A percentile compares a stretch with the other conserved stretches of the same genome.
These are phyloP conservation scores for Phytophthora boehmeriae DNA, from an alignment of 352 stramenopile genomes.

Conservation along the genomic window DNA sequence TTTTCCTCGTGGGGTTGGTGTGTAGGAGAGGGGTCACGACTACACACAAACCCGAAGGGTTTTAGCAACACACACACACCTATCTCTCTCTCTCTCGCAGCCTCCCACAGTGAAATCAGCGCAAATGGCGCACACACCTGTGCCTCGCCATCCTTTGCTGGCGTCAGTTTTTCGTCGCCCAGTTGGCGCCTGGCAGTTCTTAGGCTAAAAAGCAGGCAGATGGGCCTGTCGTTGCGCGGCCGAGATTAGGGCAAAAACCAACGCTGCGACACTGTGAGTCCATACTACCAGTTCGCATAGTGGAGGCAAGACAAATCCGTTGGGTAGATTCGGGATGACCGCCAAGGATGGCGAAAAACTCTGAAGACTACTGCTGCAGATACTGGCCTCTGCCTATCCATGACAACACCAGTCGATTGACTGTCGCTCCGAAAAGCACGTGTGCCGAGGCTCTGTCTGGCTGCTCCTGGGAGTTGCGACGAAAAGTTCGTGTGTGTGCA, in stretches of 20 bases:
- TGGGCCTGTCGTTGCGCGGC: no score
- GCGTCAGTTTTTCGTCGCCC: conserved; percentile 35
- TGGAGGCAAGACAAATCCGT: no score
- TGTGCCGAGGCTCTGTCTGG: neutral
- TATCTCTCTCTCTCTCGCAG: conserved; percentile 39
- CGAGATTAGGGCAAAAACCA: no score
- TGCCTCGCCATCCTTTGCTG: conserved; percentile 26
- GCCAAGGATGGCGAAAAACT: no score
- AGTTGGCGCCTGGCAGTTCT: conserved; percentile 17
- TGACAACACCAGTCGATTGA: neutral
- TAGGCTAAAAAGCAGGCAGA: conserved; percentile 21
- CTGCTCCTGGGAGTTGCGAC: conserved; percentile 10
- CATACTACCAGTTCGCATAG: no score
- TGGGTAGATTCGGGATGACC: no score
- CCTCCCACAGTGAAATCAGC: conserved; percentile 41
- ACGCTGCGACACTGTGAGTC: no score
- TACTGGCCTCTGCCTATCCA: no score
- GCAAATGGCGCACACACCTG: conserved; percentile 11
- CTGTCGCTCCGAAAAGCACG: no score
- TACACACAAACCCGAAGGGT: neutral
- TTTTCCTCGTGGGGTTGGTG: conserved; percentile 25
- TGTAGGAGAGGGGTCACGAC: conserved; percentile 2
- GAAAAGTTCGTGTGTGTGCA: conserved; percentile 14
- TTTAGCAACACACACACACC: neutral
- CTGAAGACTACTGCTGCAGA: no score